phyloP scores from a whole-genome alignment of 2,329 filamentous ascomycete genomes.

The Penicillium rolfsii region DNA sequence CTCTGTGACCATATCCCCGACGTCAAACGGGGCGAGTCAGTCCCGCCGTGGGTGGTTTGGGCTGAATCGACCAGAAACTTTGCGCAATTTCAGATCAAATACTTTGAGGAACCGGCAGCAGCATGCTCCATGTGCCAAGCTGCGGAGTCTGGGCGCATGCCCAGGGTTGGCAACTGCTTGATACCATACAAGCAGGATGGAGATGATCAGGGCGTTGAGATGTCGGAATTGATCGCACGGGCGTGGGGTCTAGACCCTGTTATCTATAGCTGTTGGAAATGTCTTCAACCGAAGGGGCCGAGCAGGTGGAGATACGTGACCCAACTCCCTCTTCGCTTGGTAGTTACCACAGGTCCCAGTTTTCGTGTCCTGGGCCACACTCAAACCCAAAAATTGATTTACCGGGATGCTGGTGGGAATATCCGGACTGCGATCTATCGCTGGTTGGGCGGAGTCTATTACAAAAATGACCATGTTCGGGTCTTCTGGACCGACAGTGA shows the following conservation, averaged over 20 bases:
- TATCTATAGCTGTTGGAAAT: slow-evolving; percentile 12
- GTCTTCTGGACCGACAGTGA: slow-evolving; percentile 39
- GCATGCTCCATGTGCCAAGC: not conserved
- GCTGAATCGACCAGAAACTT: slow-evolving; percentile 29
- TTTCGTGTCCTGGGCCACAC: slow-evolving; percentile 31
- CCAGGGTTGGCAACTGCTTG: not conserved
- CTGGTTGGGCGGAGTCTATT: slow-evolving; percentile 46
- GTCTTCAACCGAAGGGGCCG: slow-evolving; percentile 9
- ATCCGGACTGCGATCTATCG: slow-evolving; percentile 35
- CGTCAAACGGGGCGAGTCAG: slow-evolving; percentile 15
- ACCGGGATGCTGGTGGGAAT: slow-evolving; percentile 23
- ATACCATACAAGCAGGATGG: not conserved
- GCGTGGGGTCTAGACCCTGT: slow-evolving; percentile 15
- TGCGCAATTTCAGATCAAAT: slow-evolving; percentile 33
- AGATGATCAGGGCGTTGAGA: slow-evolving; percentile 24
- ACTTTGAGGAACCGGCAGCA: not conserved
- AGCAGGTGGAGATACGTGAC: slow-evolving; percentile 20
- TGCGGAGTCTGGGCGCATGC: not conserved
- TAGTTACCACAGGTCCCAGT: slow-evolving; percentile 24
- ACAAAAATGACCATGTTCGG: slow-evolving; percentile 24
- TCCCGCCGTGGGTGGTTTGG: slow-evolving; percentile 31
- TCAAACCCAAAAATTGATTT: slow-evolving; percentile 30
- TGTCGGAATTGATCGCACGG: slow-evolving; percentile 28
- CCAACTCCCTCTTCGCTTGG: slow-evolving; percentile 37
- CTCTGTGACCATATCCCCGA: slow-evolving; percentile 8